Evolutionary conservation across 1,139 yeast species (phyloP).

Genomic region (Sugiyamaella pinicola): DNA sequence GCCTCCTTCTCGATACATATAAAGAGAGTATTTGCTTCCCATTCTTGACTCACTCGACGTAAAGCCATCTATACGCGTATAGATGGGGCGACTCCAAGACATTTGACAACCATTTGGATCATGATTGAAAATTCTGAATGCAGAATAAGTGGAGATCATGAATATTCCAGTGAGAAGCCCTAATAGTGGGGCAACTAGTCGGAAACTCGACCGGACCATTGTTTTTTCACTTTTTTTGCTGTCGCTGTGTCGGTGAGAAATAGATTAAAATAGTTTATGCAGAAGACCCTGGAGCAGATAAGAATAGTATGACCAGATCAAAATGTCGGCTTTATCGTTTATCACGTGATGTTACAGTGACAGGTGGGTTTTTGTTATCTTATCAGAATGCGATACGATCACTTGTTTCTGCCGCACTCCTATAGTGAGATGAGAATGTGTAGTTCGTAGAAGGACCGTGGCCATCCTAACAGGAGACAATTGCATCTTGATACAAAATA

Average conservation of each 20-base stretch:
- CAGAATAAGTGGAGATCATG: neutral
- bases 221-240: neutral
- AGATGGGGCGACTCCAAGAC: conserved; percentile 27
- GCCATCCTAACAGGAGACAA: too few relatives aligned
- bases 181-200: conserved; percentile 17
- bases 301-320: neutral
- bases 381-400: too few relatives aligned
- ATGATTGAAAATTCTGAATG: conserved; percentile 21
- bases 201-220: conserved; percentile 15
- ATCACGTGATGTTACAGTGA: too few relatives aligned
- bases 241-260: too few relatives aligned
- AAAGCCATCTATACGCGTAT: conserved; percentile 42
- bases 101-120: conserved; percentile 27
- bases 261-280: neutral
- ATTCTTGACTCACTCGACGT: conserved; percentile 69
- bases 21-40: conserved; percentile 78
- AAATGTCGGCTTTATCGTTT: neutral
- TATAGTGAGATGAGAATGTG: too few relatives aligned
- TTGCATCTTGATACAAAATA: too few relatives aligned
- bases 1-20: conserved; percentile 73
- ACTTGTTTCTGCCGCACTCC: too few relatives aligned
- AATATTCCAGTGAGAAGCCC: conserved; percentile 11
- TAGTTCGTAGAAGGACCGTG: too few relatives aligned
- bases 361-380: too few relatives aligned
- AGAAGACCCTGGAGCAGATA: neutral